Conservation (phyloP, 371 early-diverging fungal species). For the Syncephalastrum monosporum region DNA sequence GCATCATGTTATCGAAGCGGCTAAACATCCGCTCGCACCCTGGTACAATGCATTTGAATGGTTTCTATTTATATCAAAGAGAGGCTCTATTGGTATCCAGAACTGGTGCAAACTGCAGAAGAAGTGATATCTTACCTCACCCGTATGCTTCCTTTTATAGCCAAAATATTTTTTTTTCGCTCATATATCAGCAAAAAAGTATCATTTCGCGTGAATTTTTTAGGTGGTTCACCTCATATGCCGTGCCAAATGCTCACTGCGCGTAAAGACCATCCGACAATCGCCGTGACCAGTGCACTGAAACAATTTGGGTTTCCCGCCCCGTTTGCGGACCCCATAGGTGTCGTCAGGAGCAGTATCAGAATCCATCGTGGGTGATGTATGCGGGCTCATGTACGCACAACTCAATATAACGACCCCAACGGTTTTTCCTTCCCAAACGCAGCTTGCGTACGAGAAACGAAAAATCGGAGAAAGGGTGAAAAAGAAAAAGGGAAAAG, state of each 20-base stretch:
- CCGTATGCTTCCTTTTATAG: conserved; percentile 38
- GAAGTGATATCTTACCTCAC: conserved; percentile 13
- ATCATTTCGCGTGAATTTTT: not conserved
- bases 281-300: conserved; percentile 53
- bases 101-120: not conserved
- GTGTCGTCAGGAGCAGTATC: too few species aligned
- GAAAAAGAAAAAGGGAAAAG: too few species aligned
- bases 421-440: too few species aligned
- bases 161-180: not conserved
- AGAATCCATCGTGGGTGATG: too few species aligned
- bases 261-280: conserved; percentile 55
- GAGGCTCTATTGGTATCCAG: not conserved
- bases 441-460: too few species aligned
- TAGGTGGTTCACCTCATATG: conserved; percentile 41
- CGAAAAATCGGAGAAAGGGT: too few species aligned
- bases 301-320: conserved; percentile 42
- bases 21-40: conserved; percentile 60
- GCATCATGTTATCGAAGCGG: conserved; percentile 67
- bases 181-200: not conserved
- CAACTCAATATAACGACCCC: too few species aligned
- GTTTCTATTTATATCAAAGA: conserved; percentile 34
- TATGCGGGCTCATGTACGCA: too few species aligned
- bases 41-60: conserved; percentile 58
- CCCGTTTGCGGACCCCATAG: conserved; percentile 2
- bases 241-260: conserved; percentile 52